Percentiles rank a stretch among this genome's conserved stretches.
Conservation (phyloP, 73 alveolate genomes). For the Paramecium octaurelia region DNA sequence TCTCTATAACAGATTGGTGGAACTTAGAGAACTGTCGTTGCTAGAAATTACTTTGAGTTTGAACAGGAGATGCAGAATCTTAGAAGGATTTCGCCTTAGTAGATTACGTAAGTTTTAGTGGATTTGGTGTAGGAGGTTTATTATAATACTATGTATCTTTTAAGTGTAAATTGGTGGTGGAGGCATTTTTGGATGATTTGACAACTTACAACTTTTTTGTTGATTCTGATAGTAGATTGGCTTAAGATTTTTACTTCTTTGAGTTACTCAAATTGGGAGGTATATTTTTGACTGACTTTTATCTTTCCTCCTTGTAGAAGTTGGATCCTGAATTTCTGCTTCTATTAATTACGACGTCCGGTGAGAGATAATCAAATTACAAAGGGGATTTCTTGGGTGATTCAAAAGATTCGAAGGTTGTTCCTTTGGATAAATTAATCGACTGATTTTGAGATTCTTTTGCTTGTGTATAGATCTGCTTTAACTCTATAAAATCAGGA, state of each 20-base stretch:
- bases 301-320: not conserved
- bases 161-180: not conserved
- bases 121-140: not conserved
- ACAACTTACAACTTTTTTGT: not conserved
- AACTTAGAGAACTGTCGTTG: not conserved
- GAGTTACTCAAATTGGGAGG: not conserved
- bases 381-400: not conserved
- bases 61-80: not conserved
- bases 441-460: not conserved
- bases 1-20: not conserved
- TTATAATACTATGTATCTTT: not conserved
- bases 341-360: not conserved
- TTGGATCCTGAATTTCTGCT: not conserved
- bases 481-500: conserved; percentile 30
- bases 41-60: not conserved
- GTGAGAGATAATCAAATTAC: not conserved
- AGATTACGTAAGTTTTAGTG: not conserved
- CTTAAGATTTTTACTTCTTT: not conserved
- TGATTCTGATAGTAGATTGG: not conserved
- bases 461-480: not conserved
- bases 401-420: not conserved
- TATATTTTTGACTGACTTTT: not conserved
- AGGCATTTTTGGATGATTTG: not conserved
- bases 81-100: not conserved
- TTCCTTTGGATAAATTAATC: not conserved